Evolutionary conservation across 805 yeast species (phyloP), one percentile per base, ranked within the genome.

Genomic region (Candida namnaoensis): DNA sequence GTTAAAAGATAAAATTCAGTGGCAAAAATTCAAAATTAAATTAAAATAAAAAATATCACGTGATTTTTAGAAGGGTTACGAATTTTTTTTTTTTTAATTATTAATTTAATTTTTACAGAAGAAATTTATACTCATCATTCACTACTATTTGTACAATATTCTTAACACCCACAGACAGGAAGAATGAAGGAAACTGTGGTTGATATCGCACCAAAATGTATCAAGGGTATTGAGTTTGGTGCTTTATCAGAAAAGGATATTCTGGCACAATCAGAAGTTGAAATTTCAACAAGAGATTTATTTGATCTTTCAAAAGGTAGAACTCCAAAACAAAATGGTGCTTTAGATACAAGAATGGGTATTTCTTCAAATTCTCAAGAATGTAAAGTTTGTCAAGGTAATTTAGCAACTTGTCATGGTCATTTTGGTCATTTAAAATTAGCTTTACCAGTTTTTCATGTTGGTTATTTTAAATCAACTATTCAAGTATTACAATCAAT

Each of bases 371-470:
- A 87, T 50, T 64, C 82, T n/a, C 68, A 78, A 13, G 95, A 84
- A 58, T 93, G 99, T 69, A 61, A 76, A 12, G 95, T 98, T 1
- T 93, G 99, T 65, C 87, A 79, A 52, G 98, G 98, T 3, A 79
- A 80, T 51, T 66, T 93, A 48, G 95, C 96, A 0, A 76, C 95
- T 2, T 93, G 99, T 61, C 97, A 91, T 65, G 99, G 99, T 44
- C 99, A 93, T 66, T 93, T 93, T 61, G 99, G 99, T 35, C 96
- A 95, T 56, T 77, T 93, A 48, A 78, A 87, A 54, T 72, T 93
- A 40, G 96, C 98, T 0, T 68, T 93, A 37, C 99, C 99, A 1
- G 98, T 90, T 12, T 93, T 91, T 66, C 99, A 93, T 57, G 93
- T 93, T 38, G 99, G 99, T 15, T 93, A 90, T 61, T 93, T 93